Percentiles rank a stretch among this genome's conserved stretches.
phyloP scores from a whole-genome alignment of 768 basidiomycete genomes.

The Heimioporus sp. region DNA sequence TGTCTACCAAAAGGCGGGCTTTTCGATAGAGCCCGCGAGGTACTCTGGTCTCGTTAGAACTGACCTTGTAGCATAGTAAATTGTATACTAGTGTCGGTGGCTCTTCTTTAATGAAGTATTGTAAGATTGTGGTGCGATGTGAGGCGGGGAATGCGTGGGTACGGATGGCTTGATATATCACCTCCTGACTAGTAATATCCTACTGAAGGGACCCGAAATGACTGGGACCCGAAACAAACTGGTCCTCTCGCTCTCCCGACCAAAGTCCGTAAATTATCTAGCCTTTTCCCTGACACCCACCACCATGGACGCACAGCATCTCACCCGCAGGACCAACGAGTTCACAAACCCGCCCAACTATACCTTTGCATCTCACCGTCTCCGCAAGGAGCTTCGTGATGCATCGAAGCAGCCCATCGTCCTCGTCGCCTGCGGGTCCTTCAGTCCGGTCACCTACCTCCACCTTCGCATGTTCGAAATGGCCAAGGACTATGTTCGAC shows the following conservation, averaged over 20 bases:
- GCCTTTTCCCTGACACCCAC: conserved; percentile 3
- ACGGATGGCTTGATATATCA: conserved; percentile 12
- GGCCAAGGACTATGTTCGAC: conserved; percentile 94
- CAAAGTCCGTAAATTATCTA: background rate
- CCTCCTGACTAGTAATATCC: background rate
- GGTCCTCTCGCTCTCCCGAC: too few species aligned
- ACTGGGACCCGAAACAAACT: too few species aligned
- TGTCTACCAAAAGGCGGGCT: background rate
- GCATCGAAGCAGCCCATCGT: conserved; percentile 80
- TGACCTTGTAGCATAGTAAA: conserved; percentile 25
- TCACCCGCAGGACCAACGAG: conserved; percentile 16
- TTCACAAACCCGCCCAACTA: conserved; percentile 71
- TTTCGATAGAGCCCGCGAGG: conserved; percentile 2
- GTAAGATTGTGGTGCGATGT: background rate
- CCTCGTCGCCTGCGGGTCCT: conserved; percentile 95
- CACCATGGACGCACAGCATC: conserved; percentile 26
- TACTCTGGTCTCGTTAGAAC: background rate
- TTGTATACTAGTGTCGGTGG: conserved; percentile 16
- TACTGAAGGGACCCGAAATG: background rate
- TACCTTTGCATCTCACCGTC: conserved; percentile 64
- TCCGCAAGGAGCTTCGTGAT: conserved; percentile 55
- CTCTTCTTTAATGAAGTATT: background rate
- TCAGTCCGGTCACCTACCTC: conserved; percentile 97
- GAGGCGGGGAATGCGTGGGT: conserved; percentile 13
- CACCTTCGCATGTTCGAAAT: conserved; percentile 99